These are phyloP conservation scores for Somion occarium DNA, from an alignment of 1,284 basidiomycete species.

Conservation along the genomic window DNA sequence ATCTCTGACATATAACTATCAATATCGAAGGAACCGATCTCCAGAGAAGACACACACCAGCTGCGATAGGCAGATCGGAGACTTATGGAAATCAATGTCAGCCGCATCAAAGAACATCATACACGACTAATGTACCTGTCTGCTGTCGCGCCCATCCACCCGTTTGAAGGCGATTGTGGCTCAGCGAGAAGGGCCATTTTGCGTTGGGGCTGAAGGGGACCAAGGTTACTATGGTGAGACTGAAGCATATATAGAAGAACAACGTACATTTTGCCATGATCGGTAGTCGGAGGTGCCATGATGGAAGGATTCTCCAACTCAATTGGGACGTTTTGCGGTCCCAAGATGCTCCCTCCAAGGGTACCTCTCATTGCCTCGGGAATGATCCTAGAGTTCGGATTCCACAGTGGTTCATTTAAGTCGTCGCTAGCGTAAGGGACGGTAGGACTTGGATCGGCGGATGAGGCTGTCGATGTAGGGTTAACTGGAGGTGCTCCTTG, in stretches of 20 bases:
- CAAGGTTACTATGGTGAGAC: not conserved
- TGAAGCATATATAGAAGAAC: not conserved
- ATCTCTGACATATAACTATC: constrained; percentile 33
- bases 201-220: constrained; percentile 39
- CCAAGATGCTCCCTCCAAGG: constrained; percentile 38
- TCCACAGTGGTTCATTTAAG: constrained; percentile 12
- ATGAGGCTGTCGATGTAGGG: not conserved
- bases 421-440: constrained; percentile 15
- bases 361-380: constrained; percentile 35
- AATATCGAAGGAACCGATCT: not conserved
- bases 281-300: constrained; percentile 41
- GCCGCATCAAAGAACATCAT: not conserved
- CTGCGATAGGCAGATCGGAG: constrained; percentile 56
- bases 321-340: constrained; percentile 43
- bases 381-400: constrained; percentile 22
- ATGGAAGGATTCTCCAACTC: constrained; percentile 37
- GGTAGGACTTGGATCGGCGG: constrained; percentile 7
- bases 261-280: constrained; percentile 50
- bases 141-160: constrained; percentile 73
- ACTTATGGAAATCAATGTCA: constrained; percentile 25
- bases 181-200: constrained; percentile 69
- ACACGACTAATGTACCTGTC: constrained; percentile 38
- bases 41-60: constrained; percentile 30
- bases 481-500: not conserved
- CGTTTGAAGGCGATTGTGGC: constrained; percentile 62